These are phyloP conservation scores for Petunia axillaris DNA, from an alignment of 257 asterid species.

Conservation along the genomic window DNA sequence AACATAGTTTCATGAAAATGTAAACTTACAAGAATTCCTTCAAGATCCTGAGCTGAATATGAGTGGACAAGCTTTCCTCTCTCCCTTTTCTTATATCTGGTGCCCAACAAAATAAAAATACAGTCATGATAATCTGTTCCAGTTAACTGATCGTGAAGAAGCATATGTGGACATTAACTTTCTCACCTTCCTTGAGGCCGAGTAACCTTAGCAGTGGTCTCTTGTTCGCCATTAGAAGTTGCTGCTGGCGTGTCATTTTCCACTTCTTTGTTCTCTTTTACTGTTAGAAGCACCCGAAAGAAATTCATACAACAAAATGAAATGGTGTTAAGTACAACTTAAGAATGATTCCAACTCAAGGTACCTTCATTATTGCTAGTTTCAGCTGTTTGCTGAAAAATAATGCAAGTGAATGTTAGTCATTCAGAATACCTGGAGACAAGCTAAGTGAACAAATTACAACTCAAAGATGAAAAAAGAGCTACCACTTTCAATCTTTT, in stretches of 20 bases:
- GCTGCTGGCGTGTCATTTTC: slow-evolving; percentile 33
- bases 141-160: background rate
- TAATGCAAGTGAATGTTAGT: slow-evolving; percentile 24
- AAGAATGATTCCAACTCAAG: background rate
- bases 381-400: slow-evolving; percentile 67
- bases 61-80: slow-evolving; percentile 75
- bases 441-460: background rate
- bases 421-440: background rate
- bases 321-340: background rate
- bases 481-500: slow-evolving; percentile 90
- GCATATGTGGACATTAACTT: background rate
- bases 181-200: slow-evolving; percentile 96
- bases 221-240: slow-evolving; percentile 39
- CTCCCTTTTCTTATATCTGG: slow-evolving; percentile 88
- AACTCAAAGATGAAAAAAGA: slow-evolving; percentile 22
- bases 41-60: slow-evolving; percentile 89
- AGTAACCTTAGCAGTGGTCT: slow-evolving; percentile 59
- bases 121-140: background rate
- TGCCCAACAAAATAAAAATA: slow-evolving; percentile 15
- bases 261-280: slow-evolving; percentile 40
- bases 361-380: slow-evolving; percentile 62
- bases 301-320: background rate
- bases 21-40: slow-evolving; percentile 87
- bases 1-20: background rate
- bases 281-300: slow-evolving; percentile 17